phyloP scores from a whole-genome alignment of 2,329 filamentous ascomycete species.

The Cladophialophora psammophila region DNA sequence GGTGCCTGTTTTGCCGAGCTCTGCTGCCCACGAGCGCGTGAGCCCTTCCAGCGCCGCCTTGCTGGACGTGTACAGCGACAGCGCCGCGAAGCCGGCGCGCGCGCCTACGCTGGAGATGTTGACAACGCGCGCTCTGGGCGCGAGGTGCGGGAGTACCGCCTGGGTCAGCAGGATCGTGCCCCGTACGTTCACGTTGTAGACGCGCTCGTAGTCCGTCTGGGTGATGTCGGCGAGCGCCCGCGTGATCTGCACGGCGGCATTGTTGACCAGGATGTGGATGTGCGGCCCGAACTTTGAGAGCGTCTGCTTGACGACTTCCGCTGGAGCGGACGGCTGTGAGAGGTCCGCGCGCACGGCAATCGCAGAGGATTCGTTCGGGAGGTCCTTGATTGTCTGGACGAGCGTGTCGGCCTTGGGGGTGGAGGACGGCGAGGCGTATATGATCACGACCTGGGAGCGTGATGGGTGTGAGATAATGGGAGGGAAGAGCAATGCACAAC shows the following conservation, averaged over 20 bases:
- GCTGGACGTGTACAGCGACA: constrained; percentile 62
- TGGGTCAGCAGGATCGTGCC: constrained; percentile 63
- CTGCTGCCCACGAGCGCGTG: constrained; percentile 65
- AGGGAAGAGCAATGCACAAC: not conserved
- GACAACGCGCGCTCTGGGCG: constrained; percentile 59
- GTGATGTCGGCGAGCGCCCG: constrained; percentile 53
- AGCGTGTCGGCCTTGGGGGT: constrained; percentile 45
- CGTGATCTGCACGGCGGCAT: constrained; percentile 50
- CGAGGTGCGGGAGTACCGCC: constrained; percentile 61
- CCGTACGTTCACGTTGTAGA: constrained; percentile 66
- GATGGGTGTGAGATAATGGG: not conserved
- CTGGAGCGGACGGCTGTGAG: constrained; percentile 31
- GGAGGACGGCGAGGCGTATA: constrained; percentile 53
- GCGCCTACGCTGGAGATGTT: constrained; percentile 66
- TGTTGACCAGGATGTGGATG: constrained; percentile 47
- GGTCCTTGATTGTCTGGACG: constrained; percentile 46
- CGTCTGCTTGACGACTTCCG: constrained; percentile 35
- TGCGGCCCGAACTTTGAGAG: constrained; percentile 36
- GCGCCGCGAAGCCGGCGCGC: constrained; percentile 54
- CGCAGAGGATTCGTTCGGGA: constrained; percentile 48
- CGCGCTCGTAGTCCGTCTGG: constrained; percentile 58
- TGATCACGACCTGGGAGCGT: constrained; percentile 49
- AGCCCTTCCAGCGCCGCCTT: constrained; percentile 69
- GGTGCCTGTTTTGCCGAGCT: constrained; percentile 63
- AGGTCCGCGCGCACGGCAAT: constrained; percentile 53